Evolutionary conservation across 805 yeast species (phyloP).

Genomic region (Myxozyma melibiosi): DNA sequence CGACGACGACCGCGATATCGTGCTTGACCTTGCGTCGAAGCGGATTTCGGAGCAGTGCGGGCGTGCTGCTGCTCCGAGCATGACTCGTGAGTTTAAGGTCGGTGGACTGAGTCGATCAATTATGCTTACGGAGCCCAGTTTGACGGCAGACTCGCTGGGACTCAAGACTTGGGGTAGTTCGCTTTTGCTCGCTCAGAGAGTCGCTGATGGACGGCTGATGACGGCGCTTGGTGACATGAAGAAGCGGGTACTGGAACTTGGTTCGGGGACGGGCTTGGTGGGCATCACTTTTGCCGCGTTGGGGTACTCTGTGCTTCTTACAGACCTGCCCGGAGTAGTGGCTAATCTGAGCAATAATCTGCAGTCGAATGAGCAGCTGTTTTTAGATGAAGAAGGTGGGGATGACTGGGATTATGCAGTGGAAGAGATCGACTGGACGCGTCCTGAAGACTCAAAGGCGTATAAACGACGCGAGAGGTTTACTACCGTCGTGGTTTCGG

Average conservation of each 20-base stretch:
- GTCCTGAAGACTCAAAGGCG: conserved; percentile 49
- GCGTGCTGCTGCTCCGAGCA: conserved; percentile 75
- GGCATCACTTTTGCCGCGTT: conserved; percentile 69
- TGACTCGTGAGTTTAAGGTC: conserved; percentile 60
- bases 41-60: conserved; percentile 83
- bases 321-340: conserved; percentile 80
- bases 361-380: conserved; percentile 47
- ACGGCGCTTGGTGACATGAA: background rate
- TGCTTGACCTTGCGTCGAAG: conserved; percentile 60
- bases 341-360: conserved; percentile 67
- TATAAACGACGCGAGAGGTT: conserved; percentile 42
- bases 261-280: conserved; percentile 91
- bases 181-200: conserved; percentile 60
- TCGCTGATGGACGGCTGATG: background rate
- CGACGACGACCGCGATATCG: conserved; percentile 41
- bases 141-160: conserved; percentile 86
- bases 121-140: conserved; percentile 73
- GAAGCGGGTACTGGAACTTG: conserved; percentile 61
- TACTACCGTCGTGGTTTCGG: conserved; percentile 72
- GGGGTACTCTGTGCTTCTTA: conserved; percentile 56
- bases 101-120: conserved; percentile 36
- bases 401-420: conserved; percentile 41
- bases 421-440: conserved; percentile 75
- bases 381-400: background rate
- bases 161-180: conserved; percentile 97